phyloP scores from a whole-genome alignment of 768 basidiomycete genomes.

The Termitomyces sp. region DNA sequence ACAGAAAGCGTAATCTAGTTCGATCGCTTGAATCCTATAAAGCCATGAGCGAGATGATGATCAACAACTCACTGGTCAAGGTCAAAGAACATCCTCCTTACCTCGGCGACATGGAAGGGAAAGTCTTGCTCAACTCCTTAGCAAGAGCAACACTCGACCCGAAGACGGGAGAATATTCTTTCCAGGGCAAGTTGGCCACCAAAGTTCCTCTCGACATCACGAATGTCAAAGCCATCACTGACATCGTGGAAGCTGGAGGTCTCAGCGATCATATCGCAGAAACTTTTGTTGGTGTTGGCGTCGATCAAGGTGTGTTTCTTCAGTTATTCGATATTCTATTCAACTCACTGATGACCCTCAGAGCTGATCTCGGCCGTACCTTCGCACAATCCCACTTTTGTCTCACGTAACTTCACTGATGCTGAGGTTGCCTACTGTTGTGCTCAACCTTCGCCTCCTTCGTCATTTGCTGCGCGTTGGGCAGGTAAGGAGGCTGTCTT shows the following conservation, averaged over 20 bases:
- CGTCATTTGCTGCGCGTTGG: constrained; percentile 97
- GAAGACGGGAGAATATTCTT: constrained; percentile 86
- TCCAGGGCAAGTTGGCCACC: constrained; percentile 58
- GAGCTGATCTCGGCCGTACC: constrained; percentile 93
- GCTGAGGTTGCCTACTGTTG: constrained; percentile 84
- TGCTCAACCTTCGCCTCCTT: constrained; percentile 76
- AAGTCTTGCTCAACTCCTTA: constrained; percentile 88
- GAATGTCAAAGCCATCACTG: constrained; percentile 63
- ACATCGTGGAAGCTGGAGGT: constrained; percentile 38
- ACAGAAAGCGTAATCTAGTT: constrained; percentile 60
- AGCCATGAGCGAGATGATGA: constrained; percentile 95
- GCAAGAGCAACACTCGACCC: constrained; percentile 77
- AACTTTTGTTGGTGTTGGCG: constrained; percentile 70
- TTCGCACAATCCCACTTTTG: constrained; percentile 81
- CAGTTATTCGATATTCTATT: background rate
- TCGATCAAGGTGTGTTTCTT: constrained; percentile 70
- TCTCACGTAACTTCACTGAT: constrained; percentile 89
- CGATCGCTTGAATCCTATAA: constrained; percentile 77
- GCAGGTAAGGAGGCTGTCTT: constrained; percentile 96
- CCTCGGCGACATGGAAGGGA: constrained; percentile 75
- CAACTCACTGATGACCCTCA: constrained; percentile 21
- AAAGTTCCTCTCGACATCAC: constrained; percentile 49
- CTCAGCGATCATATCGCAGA: constrained; percentile 26
- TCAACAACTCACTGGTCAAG: constrained; percentile 86
- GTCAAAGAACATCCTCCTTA: constrained; percentile 95